A percentile compares a stretch with the other conserved stretches of the same genome.
Evolutionary conservation across 2,329 filamentous ascomycete genomes (phyloP).

Genomic region (Dothidotthia symphoricarpi): DNA sequence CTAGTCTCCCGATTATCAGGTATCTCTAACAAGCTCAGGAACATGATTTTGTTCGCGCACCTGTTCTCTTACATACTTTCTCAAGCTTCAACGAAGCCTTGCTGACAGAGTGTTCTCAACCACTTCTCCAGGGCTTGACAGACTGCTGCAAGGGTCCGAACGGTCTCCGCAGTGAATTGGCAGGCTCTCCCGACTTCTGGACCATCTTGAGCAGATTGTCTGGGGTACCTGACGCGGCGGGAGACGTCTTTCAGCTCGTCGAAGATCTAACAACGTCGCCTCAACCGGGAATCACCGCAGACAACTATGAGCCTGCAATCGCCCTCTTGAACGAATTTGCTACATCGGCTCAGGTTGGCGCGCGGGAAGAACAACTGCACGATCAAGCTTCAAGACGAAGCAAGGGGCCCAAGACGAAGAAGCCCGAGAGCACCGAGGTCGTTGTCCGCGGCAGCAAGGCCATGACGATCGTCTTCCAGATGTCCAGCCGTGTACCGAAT

Average conservation of each 20-base stretch:
- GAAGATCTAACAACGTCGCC: conserved; percentile 68
- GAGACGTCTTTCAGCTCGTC: conserved; percentile 82
- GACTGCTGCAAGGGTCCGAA: conserved; percentile 76
- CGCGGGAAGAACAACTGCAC: conserved; percentile 65
- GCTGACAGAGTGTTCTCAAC: conserved; percentile 70
- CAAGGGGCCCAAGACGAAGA: conserved; percentile 53
- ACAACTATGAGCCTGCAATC: conserved; percentile 91
- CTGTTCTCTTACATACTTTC: conserved; percentile 86
- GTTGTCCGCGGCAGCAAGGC: conserved; percentile 78
- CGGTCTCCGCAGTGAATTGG: conserved; percentile 83
- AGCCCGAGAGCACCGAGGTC: conserved; percentile 64
- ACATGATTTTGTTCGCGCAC: conserved; percentile 85
- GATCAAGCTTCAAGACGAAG: conserved; percentile 55
- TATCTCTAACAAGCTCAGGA: conserved; percentile 54
- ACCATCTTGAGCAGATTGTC: conserved; percentile 77
- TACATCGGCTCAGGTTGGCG: conserved; percentile 72
- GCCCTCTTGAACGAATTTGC: conserved; percentile 86
- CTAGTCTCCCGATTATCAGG: neutral
- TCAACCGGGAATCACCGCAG: conserved; percentile 83
- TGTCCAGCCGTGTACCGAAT: conserved; percentile 77
- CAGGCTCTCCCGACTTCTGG: conserved; percentile 97
- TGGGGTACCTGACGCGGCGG: conserved; percentile 65
- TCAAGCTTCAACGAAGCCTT: conserved; percentile 79
- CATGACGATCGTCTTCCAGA: conserved; percentile 74
- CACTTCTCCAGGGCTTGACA: conserved; percentile 75